These are phyloP conservation scores for Biscogniauxia mediterranea DNA, from an alignment of 2,329 filamentous ascomycete genomes.

Conservation along the genomic window DNA sequence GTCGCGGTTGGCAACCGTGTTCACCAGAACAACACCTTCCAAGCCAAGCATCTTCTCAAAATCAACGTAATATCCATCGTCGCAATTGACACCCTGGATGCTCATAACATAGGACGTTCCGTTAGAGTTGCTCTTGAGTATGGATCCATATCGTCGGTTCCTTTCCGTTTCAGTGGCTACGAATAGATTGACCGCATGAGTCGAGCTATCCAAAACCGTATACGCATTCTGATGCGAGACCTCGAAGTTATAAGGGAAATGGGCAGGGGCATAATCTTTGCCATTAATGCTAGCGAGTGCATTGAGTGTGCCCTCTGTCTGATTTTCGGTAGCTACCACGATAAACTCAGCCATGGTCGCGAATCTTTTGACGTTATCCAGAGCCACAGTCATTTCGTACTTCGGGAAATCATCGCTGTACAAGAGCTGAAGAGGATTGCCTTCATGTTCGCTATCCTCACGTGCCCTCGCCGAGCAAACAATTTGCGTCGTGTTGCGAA, in stretches of 20 bases:
- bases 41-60: conserved; percentile 94
- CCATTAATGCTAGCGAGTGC: conserved; percentile 86
- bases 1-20: conserved; percentile 74
- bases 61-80: conserved; percentile 77
- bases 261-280: conserved; percentile 73
- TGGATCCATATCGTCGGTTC: conserved; percentile 73
- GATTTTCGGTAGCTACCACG: conserved; percentile 75
- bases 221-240: conserved; percentile 78
- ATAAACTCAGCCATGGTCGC: conserved; percentile 97
- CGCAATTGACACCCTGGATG: conserved; percentile 76
- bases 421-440: conserved; percentile 66
- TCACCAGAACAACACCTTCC: conserved; percentile 86
- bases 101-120: conserved; percentile 92
- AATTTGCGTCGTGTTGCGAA: conserved; percentile 53
- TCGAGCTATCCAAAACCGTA: conserved; percentile 92
- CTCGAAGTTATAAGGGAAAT: conserved; percentile 83
- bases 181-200: conserved; percentile 90
- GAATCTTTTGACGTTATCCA: conserved; percentile 76
- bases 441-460: conserved; percentile 59
- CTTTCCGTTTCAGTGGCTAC: conserved; percentile 71
- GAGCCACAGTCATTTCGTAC: conserved; percentile 59
- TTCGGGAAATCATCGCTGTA: conserved; percentile 78
- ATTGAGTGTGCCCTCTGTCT: conserved; percentile 66
- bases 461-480: conserved; percentile 62
- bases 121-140: conserved; percentile 98